Base-by-base conservation (phyloP, 768 basidiomycete species). In the Mycena venus region DNA sequence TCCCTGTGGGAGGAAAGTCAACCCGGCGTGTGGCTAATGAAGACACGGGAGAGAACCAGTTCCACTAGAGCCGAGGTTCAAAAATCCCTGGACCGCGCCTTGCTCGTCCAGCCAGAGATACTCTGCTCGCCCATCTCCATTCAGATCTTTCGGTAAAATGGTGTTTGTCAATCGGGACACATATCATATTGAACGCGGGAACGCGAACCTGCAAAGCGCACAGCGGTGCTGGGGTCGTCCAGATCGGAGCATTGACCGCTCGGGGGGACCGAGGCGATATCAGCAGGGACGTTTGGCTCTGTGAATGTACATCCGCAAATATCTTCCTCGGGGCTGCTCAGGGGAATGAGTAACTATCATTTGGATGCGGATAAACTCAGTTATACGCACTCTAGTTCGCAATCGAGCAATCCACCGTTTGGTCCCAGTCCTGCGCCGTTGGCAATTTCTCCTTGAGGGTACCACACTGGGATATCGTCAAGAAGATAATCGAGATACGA, bases 361-460 rank as follows among this genome's bases (percentile, higher is more conserved):
- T 4, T 44, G 36, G 36, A 11, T 8, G 36, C 21, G n/a, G 17
- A 19, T 19, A 4, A 32, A 47, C 15, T 23, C 32, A 55, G 55
- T n/a, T n/a, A n/a, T 32, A 49, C 59, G 29, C 14, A 60, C 58
- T 17, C 40, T 10, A 21, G 3, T 2, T 19, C 2, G 21, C 68
- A 69, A 59, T 69, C 12, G 19, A 17, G 61, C 9, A 61, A n/a
- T 8, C 68, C 68, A 19, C 68, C 68, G 27, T 69, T 69, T 11
- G 44, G 2, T 21, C 68, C 68, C 15, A 69, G 17, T 23, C 59
- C 59, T 19, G 58, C 44, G 31, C 68, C 68, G 21, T 60, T 61
- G 15, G 68, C 68, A 23, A 69, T 69, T 49, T 60, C 56, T 15
- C 68, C 68, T 36, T 60, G 58, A 5, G 58, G 44, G 58, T 60